Evolutionary conservation across 1,284 basidiomycete species (phyloP).

Genomic region (Anthracocystis setariae): DNA sequence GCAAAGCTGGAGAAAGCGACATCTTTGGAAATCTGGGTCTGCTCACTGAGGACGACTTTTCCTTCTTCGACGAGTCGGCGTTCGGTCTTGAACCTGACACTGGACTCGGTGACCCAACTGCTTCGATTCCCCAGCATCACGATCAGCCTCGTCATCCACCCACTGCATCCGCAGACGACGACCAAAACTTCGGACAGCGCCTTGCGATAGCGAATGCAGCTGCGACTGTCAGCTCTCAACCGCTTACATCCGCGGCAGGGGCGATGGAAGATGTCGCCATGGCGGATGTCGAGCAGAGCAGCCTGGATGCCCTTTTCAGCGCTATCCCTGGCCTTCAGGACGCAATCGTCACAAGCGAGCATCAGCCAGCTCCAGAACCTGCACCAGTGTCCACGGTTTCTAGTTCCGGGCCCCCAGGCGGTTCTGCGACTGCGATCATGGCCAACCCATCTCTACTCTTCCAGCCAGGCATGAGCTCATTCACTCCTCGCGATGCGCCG

Average conservation of each 20-base stretch:
- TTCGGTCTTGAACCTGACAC: conserved; percentile 27
- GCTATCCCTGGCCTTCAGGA: conserved; percentile 38
- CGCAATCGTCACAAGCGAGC: conserved; percentile 17
- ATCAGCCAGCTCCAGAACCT: conserved; percentile 9
- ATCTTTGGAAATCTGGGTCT: conserved; percentile 48
- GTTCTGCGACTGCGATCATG: not conserved
- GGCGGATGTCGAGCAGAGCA: conserved; percentile 30
- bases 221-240: not conserved
- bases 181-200: conserved; percentile 1
- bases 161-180: conserved; percentile 3
- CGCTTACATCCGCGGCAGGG: conserved; percentile 1
- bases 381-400: not conserved
- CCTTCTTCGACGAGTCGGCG: conserved; percentile 59
- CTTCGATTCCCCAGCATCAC: conserved; percentile 4
- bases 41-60: conserved; percentile 63
- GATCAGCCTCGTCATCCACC: conserved; percentile 1
- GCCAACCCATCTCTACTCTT: conserved; percentile 13
- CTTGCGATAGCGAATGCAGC: not conserved
- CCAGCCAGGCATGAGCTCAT: conserved; percentile 16
- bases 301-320: conserved; percentile 39
- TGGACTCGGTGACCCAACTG: conserved; percentile 2
- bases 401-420: not conserved
- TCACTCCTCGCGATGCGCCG: conserved; percentile 35
- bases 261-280: conserved; percentile 28
- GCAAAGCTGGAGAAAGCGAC: conserved; percentile 37